Percentiles rank a stretch among this genome's conserved stretches.
These are phyloP conservation scores for Turnera subulata DNA, from an alignment of 345 rosid species.

Conservation along the genomic window DNA sequence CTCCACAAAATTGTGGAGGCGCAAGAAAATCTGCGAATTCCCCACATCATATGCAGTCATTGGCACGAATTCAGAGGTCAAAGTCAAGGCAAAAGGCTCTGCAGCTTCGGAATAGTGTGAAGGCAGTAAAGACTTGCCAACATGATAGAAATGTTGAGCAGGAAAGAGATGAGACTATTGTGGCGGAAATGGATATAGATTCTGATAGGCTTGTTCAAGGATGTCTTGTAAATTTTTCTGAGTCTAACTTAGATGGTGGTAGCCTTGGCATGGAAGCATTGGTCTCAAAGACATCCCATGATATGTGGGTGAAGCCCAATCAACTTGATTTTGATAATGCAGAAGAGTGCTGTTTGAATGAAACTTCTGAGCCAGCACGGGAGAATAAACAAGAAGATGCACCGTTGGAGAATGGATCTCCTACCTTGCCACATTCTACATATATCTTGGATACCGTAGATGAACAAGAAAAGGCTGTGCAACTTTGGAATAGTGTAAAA, in stretches of 20 bases:
- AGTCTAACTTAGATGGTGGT: constrained; percentile 21
- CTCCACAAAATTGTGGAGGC: constrained; percentile 7
- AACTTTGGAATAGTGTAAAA: constrained; percentile 63
- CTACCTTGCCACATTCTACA: constrained; percentile 19
- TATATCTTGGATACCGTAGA: constrained; percentile 18
- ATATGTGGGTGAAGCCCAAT: constrained; percentile 32
- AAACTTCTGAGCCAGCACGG: constrained; percentile 13
- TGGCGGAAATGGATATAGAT: constrained; percentile 14
- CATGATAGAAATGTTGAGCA: constrained; percentile 20
- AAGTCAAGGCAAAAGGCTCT: constrained; percentile 69
- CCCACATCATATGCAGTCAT: constrained; percentile 38
- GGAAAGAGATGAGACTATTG: constrained; percentile 15
- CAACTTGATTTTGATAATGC: constrained; percentile 40
- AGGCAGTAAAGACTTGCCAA: constrained; percentile 33
- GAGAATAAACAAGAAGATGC: constrained; percentile 22
- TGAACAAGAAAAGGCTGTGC: constrained; percentile 34
- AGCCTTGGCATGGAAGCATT: constrained; percentile 21
- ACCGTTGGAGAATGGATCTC: constrained; percentile 19
- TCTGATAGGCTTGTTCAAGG: constrained; percentile 15
- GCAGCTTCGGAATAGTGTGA: constrained; percentile 59
- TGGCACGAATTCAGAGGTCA: constrained; percentile 66
- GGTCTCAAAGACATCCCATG: constrained; percentile 21
- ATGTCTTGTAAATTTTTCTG: constrained; percentile 29
- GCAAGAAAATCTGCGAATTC: constrained; percentile 24
- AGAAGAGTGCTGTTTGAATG: constrained; percentile 25